phyloP scores from a whole-genome alignment of 1,284 basidiomycete genomes.

The Hemileia vastatrix region DNA sequence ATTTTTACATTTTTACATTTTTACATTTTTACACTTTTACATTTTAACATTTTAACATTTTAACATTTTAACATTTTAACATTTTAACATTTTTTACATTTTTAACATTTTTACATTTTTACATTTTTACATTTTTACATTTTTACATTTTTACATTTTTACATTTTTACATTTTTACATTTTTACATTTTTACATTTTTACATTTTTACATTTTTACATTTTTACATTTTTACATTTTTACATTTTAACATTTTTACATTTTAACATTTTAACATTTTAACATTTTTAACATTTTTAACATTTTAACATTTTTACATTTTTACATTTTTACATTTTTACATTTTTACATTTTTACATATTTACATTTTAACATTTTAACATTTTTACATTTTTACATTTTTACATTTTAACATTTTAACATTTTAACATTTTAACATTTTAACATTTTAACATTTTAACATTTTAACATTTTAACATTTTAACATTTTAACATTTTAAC shows the following conservation, averaged over 20 bases:
- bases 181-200: neutral
- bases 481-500: too few species aligned
- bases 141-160: neutral
- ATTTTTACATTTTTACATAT: neutral
- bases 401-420: neutral
- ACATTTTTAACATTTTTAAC: neutral
- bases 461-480: too few species aligned
- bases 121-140: neutral
- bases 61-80: neutral
- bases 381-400: neutral
- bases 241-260: neutral
- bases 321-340: neutral
- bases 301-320: neutral
- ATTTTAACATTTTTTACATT: neutral
- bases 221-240: neutral
- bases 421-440: too few species aligned
- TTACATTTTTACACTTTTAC: neutral
- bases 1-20: neutral
- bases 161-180: neutral
- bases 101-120: neutral
- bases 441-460: too few species aligned
- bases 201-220: neutral
- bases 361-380: neutral
- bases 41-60: neutral
- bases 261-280: neutral